phyloP scores from a whole-genome alignment of 2,329 filamentous ascomycete genomes.

The Hymenoscyphus scutula region DNA sequence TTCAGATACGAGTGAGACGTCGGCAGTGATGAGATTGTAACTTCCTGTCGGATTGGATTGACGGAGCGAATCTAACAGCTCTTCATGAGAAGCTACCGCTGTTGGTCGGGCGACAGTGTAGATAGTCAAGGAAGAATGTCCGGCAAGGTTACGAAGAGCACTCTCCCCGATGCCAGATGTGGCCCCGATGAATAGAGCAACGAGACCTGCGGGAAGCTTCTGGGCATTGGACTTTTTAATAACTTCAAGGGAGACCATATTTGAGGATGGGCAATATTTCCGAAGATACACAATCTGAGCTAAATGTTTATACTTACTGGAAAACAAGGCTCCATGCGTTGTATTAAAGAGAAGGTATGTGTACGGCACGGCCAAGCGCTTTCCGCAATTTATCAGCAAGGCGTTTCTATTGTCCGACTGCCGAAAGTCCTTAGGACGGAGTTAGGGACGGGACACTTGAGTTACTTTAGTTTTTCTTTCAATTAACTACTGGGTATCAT shows the following conservation, averaged over 20 bases:
- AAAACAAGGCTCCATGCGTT: too few relatives aligned
- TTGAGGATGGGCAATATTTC: neutral
- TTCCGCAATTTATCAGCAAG: too few relatives aligned
- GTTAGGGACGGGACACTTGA: too few relatives aligned
- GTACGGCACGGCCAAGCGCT: too few relatives aligned
- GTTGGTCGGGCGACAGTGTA: slow-evolving; percentile 43
- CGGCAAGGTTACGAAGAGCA: slow-evolving; percentile 37
- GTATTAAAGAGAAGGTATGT: too few relatives aligned
- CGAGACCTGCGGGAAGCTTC: slow-evolving; percentile 4
- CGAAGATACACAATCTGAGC: too few relatives aligned
- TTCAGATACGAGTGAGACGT: slow-evolving; percentile 46
- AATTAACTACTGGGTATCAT: too few relatives aligned
- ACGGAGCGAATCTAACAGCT: slow-evolving; percentile 33
- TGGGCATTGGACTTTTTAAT: slow-evolving; percentile 15
- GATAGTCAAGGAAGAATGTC: slow-evolving; percentile 39
- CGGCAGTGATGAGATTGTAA: slow-evolving; percentile 29
- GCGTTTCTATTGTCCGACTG: too few relatives aligned
- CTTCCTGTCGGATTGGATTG: slow-evolving; percentile 21
- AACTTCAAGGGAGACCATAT: slow-evolving; percentile 14
- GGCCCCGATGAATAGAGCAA: slow-evolving; percentile 13
- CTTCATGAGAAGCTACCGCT: neutral
- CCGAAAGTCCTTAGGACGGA: too few relatives aligned
- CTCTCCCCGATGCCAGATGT: slow-evolving; percentile 16
- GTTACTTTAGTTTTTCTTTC: too few relatives aligned
- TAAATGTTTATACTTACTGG: too few relatives aligned